Percentiles rank a stretch among this genome's conserved stretches.
Conservation (phyloP, 78 protist genomes). For the Salpingoeca rosetta region DNA sequence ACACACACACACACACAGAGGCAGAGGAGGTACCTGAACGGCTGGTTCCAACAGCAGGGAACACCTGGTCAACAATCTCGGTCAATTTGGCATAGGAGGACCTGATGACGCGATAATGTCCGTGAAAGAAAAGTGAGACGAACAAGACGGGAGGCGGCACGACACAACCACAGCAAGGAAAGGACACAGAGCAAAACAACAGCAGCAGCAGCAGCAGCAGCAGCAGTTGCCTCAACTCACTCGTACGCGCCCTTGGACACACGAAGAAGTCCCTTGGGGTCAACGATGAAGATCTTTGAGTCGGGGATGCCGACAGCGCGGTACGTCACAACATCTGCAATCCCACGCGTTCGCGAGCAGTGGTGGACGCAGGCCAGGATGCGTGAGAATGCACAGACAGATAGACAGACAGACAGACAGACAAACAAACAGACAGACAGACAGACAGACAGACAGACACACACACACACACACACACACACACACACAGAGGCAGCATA, state of each 20-base stretch:
- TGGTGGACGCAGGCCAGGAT: not conserved
- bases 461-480: not conserved
- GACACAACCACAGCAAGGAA: not conserved
- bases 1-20: not conserved
- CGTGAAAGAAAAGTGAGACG: not conserved
- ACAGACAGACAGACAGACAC: no score
- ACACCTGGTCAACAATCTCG: not conserved
- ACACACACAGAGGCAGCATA: no score
- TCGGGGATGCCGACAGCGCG: conserved; percentile 52
- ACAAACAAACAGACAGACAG: not conserved
- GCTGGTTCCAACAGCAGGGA: not conserved
- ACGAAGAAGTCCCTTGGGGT: conserved; percentile 42
- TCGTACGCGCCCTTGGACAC: conserved; percentile 44
- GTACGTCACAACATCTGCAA: conserved; percentile 51
- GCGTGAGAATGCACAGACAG: not conserved
- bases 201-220: not conserved
- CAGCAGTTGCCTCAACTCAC: conserved; percentile 12
- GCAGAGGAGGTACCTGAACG: not conserved
- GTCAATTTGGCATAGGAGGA: conserved; percentile 33
- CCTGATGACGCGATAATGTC: no score
- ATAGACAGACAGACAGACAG: not conserved
- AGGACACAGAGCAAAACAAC: not conserved
- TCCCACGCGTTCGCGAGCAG: not conserved
- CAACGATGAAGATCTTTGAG: conserved; percentile 53
- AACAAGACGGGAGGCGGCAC: conserved; percentile 1